phyloP scores from a whole-genome alignment of 805 yeast genomes.

The Yamadazyma endophytica region DNA sequence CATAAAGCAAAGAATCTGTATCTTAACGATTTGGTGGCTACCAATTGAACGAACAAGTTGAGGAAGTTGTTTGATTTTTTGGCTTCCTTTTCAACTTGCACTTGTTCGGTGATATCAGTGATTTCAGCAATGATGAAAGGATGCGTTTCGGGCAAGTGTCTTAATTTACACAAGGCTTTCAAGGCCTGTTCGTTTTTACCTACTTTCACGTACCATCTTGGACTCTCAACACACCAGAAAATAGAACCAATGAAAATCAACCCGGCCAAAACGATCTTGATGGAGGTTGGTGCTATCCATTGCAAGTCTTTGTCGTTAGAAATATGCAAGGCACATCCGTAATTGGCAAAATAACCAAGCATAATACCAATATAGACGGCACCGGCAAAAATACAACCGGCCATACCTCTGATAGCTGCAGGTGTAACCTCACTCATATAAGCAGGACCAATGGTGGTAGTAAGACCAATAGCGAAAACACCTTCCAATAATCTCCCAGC shows the following conservation, averaged over 20 bases:
- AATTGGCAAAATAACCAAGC: conserved; percentile 45
- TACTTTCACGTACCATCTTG: conserved; percentile 47
- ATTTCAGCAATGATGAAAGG: conserved; percentile 48
- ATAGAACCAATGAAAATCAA: conserved; percentile 37
- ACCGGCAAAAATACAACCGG: conserved; percentile 51
- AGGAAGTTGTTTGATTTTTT: conserved; percentile 18
- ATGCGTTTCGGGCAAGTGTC: conserved; percentile 43
- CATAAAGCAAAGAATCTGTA: conserved; percentile 43
- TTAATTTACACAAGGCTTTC: conserved; percentile 33
- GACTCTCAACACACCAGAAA: conserved; percentile 42
- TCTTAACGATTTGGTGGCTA: conserved; percentile 27
- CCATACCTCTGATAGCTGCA: conserved; percentile 46
- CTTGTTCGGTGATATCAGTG: conserved; percentile 45
- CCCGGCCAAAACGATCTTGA: conserved; percentile 47
- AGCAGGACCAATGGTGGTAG: conserved; percentile 53
- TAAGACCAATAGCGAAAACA: conserved; percentile 47
- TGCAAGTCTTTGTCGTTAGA: conserved; percentile 30
- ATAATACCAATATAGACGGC: conserved; percentile 53
- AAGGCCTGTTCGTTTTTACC: conserved; percentile 37
- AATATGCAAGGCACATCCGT: conserved; percentile 47
- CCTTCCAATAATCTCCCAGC: conserved; percentile 56
- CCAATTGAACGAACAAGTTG: conserved; percentile 27
- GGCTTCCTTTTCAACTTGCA: conserved; percentile 30
- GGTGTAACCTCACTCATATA: conserved; percentile 53
- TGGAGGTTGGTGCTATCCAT: conserved; percentile 50